Evolutionary conservation across 495 filamentous ascomycete species (phyloP).

Genomic region (Penicillium chermesinum): DNA sequence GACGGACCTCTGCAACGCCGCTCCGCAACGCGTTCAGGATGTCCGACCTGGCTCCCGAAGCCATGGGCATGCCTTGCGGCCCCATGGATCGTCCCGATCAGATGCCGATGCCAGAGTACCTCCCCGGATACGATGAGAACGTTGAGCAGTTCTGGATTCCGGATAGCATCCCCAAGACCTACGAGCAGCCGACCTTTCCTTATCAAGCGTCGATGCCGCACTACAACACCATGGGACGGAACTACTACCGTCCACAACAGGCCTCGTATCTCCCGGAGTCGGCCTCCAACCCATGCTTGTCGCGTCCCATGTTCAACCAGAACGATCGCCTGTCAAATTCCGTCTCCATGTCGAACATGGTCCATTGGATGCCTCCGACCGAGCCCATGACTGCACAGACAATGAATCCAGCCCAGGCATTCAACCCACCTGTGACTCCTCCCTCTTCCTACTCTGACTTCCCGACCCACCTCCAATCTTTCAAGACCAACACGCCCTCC

Average conservation of each 20-base stretch:
- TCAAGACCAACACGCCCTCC: constrained; percentile 39
- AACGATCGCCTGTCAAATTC: constrained; percentile 37
- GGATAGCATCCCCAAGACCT: constrained; percentile 37
- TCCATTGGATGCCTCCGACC: constrained; percentile 35
- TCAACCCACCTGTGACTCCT: constrained; percentile 35
- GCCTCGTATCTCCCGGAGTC: constrained; percentile 38
- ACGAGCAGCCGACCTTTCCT: constrained; percentile 29
- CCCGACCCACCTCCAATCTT: constrained; percentile 29
- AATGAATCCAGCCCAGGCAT: constrained; percentile 35
- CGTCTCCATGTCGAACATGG: constrained; percentile 42
- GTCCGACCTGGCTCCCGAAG: constrained; percentile 32
- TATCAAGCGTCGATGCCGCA: constrained; percentile 37
- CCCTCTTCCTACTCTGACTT: constrained; percentile 42
- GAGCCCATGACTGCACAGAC: constrained; percentile 40
- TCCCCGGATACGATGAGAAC: constrained; percentile 41
- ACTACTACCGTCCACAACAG: constrained; percentile 34
- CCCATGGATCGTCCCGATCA: constrained; percentile 36
- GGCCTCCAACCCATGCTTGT: constrained; percentile 39
- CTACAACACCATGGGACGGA: constrained; percentile 36
- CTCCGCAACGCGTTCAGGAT: constrained; percentile 38
- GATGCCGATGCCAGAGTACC: constrained; percentile 36
- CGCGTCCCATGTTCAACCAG: constrained; percentile 42
- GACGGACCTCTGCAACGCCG: constrained; percentile 30
- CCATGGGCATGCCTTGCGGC: constrained; percentile 31
- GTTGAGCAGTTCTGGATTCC: constrained; percentile 42